Conservation (phyloP, 2,329 filamentous ascomycete species). For the Stagonosporopsis chrysanthemi region DNA sequence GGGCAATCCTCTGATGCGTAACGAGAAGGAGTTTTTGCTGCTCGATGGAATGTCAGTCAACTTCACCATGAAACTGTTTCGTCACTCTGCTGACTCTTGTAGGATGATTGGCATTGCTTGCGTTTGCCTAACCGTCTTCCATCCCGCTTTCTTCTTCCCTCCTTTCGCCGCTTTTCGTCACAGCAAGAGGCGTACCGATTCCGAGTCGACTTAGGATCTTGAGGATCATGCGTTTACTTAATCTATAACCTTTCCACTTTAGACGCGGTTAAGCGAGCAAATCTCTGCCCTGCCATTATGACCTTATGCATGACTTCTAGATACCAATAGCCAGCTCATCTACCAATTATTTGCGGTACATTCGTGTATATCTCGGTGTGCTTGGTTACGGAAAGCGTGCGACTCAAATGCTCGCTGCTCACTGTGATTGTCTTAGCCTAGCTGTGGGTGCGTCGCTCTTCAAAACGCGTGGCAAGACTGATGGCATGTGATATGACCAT, state of each 20-base stretch:
- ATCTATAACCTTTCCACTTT: background rate
- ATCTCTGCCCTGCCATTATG: background rate
- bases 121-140: constrained; percentile 32
- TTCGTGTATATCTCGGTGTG: too few species aligned
- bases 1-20: constrained; percentile 53
- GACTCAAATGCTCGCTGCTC: too few species aligned
- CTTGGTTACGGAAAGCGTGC: too few species aligned
- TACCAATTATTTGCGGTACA: background rate
- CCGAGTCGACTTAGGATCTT: background rate
- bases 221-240: background rate
- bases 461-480: too few species aligned
- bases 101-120: constrained; percentile 43
- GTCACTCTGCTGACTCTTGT: constrained; percentile 3
- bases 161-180: constrained; percentile 35
- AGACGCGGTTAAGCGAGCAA: background rate
- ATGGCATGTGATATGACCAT: too few species aligned
- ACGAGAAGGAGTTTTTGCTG: constrained; percentile 56
- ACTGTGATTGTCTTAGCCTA: too few species aligned
- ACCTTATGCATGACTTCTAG: background rate
- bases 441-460: too few species aligned
- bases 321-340: background rate
- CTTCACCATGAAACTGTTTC: too few species aligned
- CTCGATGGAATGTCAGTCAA: constrained; percentile 54
- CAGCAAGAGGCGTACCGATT: constrained; percentile 7
- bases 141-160: constrained; percentile 40